Evolutionary conservation across 2,329 filamentous ascomycete species (phyloP), one percentile per base, ranked within the genome.

Genomic region (Fusarium agapanthi): DNA sequence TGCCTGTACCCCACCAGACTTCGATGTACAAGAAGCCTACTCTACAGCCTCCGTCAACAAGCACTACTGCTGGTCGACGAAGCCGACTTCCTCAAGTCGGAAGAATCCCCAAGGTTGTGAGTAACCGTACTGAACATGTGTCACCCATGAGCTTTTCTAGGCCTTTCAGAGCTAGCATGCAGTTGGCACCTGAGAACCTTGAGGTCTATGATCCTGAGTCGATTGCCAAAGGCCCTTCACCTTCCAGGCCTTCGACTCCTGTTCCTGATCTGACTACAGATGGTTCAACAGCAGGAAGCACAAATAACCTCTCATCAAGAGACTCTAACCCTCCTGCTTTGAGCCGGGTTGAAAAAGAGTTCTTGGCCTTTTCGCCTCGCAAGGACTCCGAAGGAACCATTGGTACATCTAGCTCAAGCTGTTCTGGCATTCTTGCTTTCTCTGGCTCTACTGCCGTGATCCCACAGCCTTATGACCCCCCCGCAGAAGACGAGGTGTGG

Each of bases 401-500:
- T 8, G 77, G 78, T n/a, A 81, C 82, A n/a, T 76, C 73, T 13
- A 80, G 37, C 9, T 92, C 93, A 2, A 93, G 90, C 77, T 93
- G 89, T 75, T 94, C 92, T 5, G 90, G 89, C 1, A 81, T 87
- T 20, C 83, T 87, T 56, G 90, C 88, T 61, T 90, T 88, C 71
- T 86, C 87, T 18, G 88, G 88, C 11, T 89, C 91, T 7, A 93
- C 90, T 22, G 91, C 93, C 12, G 83, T 94, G 6, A 84, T 93
- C 28, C 92, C 92, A 1, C 83, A 85, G 7, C 85, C 89, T 4
- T 86, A 85, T 48, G 89, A 90, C 8, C 91, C 89, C 0, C 86
- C 91, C 8, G 89, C 85, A 2, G 93, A 97, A 73, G 95, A 98
- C 76, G 95, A 98, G 78, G 88, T 97, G 4, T 98, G 95, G 95